Percentiles rank a stretch among this genome's conserved stretches.
These are phyloP conservation scores for Pseudogymnoascus sp. DNA, from an alignment of 2,329 filamentous ascomycete species.

Conservation along the genomic window DNA sequence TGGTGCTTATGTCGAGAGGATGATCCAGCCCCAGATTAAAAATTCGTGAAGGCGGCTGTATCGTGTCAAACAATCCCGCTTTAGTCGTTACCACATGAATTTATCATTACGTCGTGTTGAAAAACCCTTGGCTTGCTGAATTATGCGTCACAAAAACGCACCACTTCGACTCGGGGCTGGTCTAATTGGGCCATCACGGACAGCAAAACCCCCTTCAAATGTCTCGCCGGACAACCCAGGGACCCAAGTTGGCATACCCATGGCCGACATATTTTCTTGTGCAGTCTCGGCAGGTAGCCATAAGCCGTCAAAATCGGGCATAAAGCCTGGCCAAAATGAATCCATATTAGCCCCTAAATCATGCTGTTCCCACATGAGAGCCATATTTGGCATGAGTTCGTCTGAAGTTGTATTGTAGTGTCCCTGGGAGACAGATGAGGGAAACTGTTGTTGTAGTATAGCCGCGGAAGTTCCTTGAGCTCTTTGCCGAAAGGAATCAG, in stretches of 20 bases:
- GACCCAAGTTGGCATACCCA: slow-evolving; percentile 2
- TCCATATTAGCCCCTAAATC: not conserved
- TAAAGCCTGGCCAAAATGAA: not conserved
- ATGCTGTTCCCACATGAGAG: slow-evolving; percentile 6
- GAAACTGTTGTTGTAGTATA: not conserved
- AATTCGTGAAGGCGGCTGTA: not conserved
- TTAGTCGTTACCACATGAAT: not conserved
- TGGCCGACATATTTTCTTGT: not conserved
- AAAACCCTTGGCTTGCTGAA: not conserved
- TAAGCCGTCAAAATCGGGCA: slow-evolving; percentile 5
- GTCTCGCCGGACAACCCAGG: not conserved
- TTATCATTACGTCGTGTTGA: not conserved
- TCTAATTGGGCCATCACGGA: not conserved
- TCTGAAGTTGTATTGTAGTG: not conserved
- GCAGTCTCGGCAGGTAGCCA: slow-evolving; percentile 7
- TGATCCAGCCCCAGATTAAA: not conserved
- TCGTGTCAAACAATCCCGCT: not conserved
- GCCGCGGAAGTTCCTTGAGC: not conserved
- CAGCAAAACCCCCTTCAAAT: not conserved
- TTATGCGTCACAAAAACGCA: not conserved
- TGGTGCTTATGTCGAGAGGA: not conserved
- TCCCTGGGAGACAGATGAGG: not conserved
- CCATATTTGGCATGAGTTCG: slow-evolving; percentile 2
- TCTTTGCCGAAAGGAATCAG: not conserved
- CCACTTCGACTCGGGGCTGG: not conserved